Conservation (phyloP, 1,284 basidiomycete genomes). For the Cronartium ribicola region DNA sequence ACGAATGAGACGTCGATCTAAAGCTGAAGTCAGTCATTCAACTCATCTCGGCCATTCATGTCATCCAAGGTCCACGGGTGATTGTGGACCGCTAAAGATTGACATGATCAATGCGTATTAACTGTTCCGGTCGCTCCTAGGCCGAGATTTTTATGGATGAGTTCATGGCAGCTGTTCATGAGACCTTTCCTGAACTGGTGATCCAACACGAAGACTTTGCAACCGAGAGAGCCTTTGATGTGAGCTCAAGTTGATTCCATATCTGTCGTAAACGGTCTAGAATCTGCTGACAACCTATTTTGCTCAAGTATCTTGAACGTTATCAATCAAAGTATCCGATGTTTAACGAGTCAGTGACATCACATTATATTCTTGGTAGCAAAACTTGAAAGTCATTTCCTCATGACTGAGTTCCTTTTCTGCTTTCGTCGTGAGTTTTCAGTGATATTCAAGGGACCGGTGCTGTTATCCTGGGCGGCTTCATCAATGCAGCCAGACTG, state of each 20-base stretch:
- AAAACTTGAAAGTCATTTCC: background rate
- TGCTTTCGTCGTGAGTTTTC: background rate
- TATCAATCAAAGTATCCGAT: slow-evolving; percentile 71
- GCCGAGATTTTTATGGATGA: slow-evolving; percentile 77
- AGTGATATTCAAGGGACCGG: slow-evolving; percentile 65
- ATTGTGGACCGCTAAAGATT: background rate
- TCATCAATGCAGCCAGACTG: slow-evolving; percentile 79
- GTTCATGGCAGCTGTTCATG: slow-evolving; percentile 77
- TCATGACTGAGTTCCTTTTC: slow-evolving; percentile 1
- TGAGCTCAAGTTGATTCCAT: slow-evolving; percentile 10
- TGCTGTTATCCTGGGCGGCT: slow-evolving; percentile 83
- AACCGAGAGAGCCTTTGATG: slow-evolving; percentile 50
- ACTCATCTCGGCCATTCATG: background rate
- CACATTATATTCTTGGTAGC: background rate
- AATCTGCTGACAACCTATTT: background rate
- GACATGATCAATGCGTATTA: background rate
- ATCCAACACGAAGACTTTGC: slow-evolving; percentile 53
- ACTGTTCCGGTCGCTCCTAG: slow-evolving; percentile 19
- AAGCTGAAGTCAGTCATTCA: slow-evolving; percentile 58
- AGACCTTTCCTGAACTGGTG: slow-evolving; percentile 68
- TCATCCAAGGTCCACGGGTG: background rate
- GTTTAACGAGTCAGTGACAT: slow-evolving; percentile 66
- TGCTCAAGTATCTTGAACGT: slow-evolving; percentile 62
- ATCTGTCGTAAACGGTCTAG: background rate
- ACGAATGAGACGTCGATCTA: slow-evolving; percentile 64